Percentiles rank a stretch among this genome's conserved stretches.
Conservation (phyloP, 768 basidiomycete species). For the Pulveroboletus ravenelii region DNA sequence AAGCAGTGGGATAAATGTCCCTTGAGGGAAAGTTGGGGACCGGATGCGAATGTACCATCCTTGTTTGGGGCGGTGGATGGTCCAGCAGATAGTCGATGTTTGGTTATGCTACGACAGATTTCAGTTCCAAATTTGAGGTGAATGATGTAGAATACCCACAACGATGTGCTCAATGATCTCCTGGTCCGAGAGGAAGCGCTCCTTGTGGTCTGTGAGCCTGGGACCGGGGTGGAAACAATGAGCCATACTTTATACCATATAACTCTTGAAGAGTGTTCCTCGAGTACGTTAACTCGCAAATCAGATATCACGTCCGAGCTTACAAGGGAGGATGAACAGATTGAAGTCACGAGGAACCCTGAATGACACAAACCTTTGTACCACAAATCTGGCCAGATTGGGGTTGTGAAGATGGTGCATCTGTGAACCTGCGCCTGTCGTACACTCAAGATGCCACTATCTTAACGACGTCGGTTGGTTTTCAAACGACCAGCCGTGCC, state of each 20-base stretch:
- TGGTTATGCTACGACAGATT: constrained; percentile 51
- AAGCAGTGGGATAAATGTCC: constrained; percentile 50
- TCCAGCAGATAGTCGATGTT: constrained; percentile 65
- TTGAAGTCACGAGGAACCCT: background rate
- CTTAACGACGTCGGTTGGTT: constrained; percentile 7
- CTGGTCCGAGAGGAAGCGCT: constrained; percentile 65
- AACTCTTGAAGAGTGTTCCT: constrained; percentile 53
- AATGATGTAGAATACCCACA: constrained; percentile 38
- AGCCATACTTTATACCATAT: constrained; percentile 68
- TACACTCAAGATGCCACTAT: background rate
- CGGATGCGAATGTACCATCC: constrained; percentile 85
- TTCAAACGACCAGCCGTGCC: constrained; percentile 4
- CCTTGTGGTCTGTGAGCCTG: constrained; percentile 40
- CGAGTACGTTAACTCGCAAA: constrained; percentile 58
- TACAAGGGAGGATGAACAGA: background rate
- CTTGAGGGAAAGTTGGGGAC: constrained; percentile 63
- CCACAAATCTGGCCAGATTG: constrained; percentile 28
- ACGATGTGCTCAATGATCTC: constrained; percentile 75
- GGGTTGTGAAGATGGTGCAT: constrained; percentile 27
- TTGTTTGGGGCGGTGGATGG: constrained; percentile 70
- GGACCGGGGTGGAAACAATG: background rate
- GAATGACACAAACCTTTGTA: constrained; percentile 25
- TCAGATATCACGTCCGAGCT: constrained; percentile 75
- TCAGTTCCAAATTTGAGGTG: background rate
- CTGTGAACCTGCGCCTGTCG: background rate